phyloP scores from a whole-genome alignment of 345 rosid species.

The Populus simonii region DNA sequence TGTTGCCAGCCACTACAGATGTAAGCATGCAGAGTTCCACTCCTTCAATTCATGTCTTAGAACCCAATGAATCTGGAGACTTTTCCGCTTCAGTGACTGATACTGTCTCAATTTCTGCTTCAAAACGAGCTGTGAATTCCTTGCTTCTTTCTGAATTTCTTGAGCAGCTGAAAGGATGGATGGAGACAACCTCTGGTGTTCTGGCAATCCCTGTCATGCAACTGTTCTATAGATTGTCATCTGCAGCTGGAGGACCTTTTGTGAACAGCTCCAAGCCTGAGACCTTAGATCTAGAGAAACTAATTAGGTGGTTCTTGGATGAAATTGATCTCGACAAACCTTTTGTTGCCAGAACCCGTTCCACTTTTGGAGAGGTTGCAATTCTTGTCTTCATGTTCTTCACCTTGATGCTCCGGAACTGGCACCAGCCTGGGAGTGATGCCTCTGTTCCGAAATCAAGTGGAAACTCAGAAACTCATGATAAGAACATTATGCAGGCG shows the following conservation, averaged over 20 bases:
- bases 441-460: slow-evolving; percentile 44
- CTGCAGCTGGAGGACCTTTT: slow-evolving; percentile 94
- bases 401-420: slow-evolving; percentile 98
- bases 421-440: slow-evolving; percentile 97
- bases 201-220: slow-evolving; percentile 94
- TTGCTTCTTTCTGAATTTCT: slow-evolving; percentile 89
- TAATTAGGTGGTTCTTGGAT: slow-evolving; percentile 81
- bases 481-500: slow-evolving; percentile 51
- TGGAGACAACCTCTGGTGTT: slow-evolving; percentile 76
- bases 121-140: slow-evolving; percentile 87
- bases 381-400: slow-evolving; percentile 96
- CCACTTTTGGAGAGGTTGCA: slow-evolving; percentile 84
- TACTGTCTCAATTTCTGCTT: slow-evolving; percentile 86
- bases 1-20: slow-evolving; percentile 47
- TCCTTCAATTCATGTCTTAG: slow-evolving; percentile 91
- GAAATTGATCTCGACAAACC: slow-evolving; percentile 75
- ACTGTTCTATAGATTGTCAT: slow-evolving; percentile 88
- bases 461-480: slow-evolving; percentile 55
- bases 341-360: slow-evolving; percentile 57
- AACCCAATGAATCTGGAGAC: slow-evolving; percentile 77
- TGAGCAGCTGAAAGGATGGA: slow-evolving; percentile 92
- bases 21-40: slow-evolving; percentile 54
- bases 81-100: slow-evolving; percentile 71
- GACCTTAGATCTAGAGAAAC: slow-evolving; percentile 73
- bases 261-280: slow-evolving; percentile 88